Evolutionary conservation across 2,329 filamentous ascomycete species (phyloP), one percentile per base, ranked within the genome.

Genomic region (Phialemonium atrogriseum): DNA sequence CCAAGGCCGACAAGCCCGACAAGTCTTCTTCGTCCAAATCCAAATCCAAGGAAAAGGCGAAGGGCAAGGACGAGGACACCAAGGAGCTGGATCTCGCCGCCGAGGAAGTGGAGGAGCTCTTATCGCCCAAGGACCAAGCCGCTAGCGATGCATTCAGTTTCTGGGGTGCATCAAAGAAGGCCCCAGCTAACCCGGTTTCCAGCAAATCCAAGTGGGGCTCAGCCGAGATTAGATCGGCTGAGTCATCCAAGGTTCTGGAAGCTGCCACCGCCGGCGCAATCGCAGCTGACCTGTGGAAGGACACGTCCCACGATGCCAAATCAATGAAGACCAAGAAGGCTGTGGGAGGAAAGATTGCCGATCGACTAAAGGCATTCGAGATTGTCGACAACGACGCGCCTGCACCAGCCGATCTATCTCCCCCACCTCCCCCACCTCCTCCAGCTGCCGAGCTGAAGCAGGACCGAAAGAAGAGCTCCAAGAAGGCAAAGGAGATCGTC

Each of bases 301-400:
- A 62, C 47, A 57, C 56, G 47, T 52, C 56, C 38, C 27, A 18
- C 27, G 35, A 44, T 19, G 38, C 42, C 36, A 49, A 47, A 40
- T 56, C 59, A 35, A 60, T 61, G 54, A 70, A 66, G 48, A 56
- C 57, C 31, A 70, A 66, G 43, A 74, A 70, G 52, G 46, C 59
- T 30, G 56, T 63, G 25, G 56, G 59, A 37, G 62, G 62, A 39
- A 74, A 68, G 49, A 67, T 77, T 48, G 64, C 70, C 34, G 69
- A 77, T 47, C 67, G 60, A 45, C 61, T 75, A 38, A 73, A 65
- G 51, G 64, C 66, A 18, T 77, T 77, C 45, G 69, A 77, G 52
- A 45, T 60, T 30, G 42, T 51, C 31, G 51, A 59, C 32, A 56
- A 66, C 40, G 51, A 55, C 13, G 31, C 33, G 27, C 20, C 24